Evolutionary conservation across 441 rosid genomes (phyloP), one percentile per base, ranked within the genome.

Genomic region (Bocquillonia castaneifolia): DNA sequence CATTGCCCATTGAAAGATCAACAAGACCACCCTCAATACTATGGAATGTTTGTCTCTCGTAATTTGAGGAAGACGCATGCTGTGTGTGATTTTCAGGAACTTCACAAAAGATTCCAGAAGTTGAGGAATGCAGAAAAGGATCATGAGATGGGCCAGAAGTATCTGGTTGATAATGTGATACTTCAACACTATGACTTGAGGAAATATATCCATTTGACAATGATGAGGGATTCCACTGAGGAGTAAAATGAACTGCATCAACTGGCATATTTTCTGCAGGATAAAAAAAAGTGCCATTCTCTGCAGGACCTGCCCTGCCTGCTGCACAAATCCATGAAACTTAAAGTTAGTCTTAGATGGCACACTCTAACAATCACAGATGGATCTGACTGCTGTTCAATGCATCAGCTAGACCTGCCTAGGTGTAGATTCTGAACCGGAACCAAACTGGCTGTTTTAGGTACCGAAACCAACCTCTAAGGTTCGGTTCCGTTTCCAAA

Each of bases 151-250:
- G 92, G 29, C 80, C 84, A 1, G 84, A 66, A 74, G 76, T 67
- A 73, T 81, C 86, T 25, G 84, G 85, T 63, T 85, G 85, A 80
- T 83, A 81, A 67, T 76, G 84, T 62, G 77, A 83, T 60, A 76
- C 77, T 76, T 85, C 92, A 69, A 79, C 75, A 73, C 62, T 74
- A 32, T 81, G 87, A 76, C 70, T 74, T 52, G 88, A 57, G 36
- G 86, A 66, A 52, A 77, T 61, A 71, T 69, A 84, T 31, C 83
- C 81, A 85, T 74, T 87, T 74, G 92, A 74, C 74, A 79, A 75
- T 59, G 90, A 79, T 64, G 79, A 72, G 68, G 87, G 79, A 66
- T 82, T 84, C 98, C 94, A 89, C 31, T 76, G 87, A 39, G 92
- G 76, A 75, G 86, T 63, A 72, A 78, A 82, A 62, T 82, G 92